Percentiles rank a stretch among this genome's conserved stretches.
Evolutionary conservation across 179 eudicot genomes (phyloP).

Genomic region (Beta corolliflora): DNA sequence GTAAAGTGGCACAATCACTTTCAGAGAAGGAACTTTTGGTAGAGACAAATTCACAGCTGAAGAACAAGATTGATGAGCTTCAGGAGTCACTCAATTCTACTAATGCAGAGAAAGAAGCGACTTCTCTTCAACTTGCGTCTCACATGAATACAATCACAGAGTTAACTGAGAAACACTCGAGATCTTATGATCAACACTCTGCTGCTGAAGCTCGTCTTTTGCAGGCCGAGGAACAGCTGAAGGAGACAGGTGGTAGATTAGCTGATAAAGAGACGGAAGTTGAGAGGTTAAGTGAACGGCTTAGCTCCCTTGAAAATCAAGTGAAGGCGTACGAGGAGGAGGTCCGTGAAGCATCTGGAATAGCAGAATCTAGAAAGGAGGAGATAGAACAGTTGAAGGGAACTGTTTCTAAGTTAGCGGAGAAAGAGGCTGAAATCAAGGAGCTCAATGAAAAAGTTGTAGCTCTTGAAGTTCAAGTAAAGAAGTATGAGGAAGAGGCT

Average conservation of each 20-base stretch:
- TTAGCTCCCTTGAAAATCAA: conserved; percentile 48
- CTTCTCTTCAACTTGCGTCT: conserved; percentile 61
- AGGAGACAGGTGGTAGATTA: conserved; percentile 47
- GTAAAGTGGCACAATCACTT: conserved; percentile 51
- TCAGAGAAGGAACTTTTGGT: conserved; percentile 65
- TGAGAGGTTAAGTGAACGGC: conserved; percentile 46
- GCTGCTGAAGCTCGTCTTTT: conserved; percentile 59
- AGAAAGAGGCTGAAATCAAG: conserved; percentile 62
- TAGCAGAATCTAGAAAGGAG: conserved; percentile 51
- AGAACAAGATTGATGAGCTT: conserved; percentile 64
- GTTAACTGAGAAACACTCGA: conserved; percentile 67
- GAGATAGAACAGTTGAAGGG: conserved; percentile 70
- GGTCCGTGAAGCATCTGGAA: conserved; percentile 45
- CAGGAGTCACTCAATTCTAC: conserved; percentile 47
- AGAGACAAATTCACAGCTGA: conserved; percentile 66
- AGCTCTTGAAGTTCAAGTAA: conserved; percentile 51
- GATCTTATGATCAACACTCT: conserved; percentile 58
- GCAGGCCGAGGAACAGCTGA: conserved; percentile 50
- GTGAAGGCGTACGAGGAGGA: conserved; percentile 48
- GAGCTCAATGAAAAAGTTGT: conserved; percentile 50
- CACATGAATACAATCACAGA: conserved; percentile 71
- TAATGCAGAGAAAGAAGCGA: conserved; percentile 59
- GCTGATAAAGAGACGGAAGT: conserved; percentile 58
- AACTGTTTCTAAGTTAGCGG: conserved; percentile 40
- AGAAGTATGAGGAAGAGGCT: conserved; percentile 25